Evolutionary conservation across 2,329 filamentous ascomycete genomes (phyloP), one percentile per base, ranked within the genome.

Genomic region (Aspergillus versicolor): DNA sequence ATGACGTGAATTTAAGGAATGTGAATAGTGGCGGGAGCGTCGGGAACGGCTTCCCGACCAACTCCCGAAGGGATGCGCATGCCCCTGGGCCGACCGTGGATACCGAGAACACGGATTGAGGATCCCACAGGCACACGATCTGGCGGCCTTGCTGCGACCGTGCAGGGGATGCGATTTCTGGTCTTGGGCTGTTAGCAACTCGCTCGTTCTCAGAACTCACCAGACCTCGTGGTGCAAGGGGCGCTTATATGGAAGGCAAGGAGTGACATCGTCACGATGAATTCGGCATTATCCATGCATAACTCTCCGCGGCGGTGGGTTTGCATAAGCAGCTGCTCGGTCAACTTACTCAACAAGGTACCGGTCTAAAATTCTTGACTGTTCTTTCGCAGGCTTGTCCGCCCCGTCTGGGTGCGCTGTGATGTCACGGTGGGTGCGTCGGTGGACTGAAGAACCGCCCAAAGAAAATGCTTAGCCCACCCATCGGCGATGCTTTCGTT

Each of bases 401-500:
- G 13, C 45, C 43, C 34, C 42, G 52, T 37, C 21, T 42, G 37
- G 37, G 21, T 51, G 38, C 42, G 47, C 21, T n/a, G 34, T 61
- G 60, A 55, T 50, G 46, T 55, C 45, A 50, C 17, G 34, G 53
- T 48, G 53, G 53, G 22, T 32, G 49, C 37, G 11, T 4, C 11
- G 47, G 50, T 61, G 61, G 60, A 50, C 44, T 55, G 21, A 15
- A 30, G 64, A 62, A 63, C 64, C 61, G 57, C 60, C 52, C 52
- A 41, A 54, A 53, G 60, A 58, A 60, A 67, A 72, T 70, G 69
- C 68, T 71, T 72, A 70, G 66, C 63, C 57, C 48, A 64, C 52
- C 59, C 56, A 67, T 15, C 58, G 66, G 68, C 67, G 68, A 71
- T 68, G 69, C 67, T 67, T 69, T 45, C 68, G 63, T 62, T 54